A percentile compares a stretch with the other conserved stretches of the same genome.
Conservation (phyloP, 2,329 filamentous ascomycete species). For the Thyridium curvatum region DNA sequence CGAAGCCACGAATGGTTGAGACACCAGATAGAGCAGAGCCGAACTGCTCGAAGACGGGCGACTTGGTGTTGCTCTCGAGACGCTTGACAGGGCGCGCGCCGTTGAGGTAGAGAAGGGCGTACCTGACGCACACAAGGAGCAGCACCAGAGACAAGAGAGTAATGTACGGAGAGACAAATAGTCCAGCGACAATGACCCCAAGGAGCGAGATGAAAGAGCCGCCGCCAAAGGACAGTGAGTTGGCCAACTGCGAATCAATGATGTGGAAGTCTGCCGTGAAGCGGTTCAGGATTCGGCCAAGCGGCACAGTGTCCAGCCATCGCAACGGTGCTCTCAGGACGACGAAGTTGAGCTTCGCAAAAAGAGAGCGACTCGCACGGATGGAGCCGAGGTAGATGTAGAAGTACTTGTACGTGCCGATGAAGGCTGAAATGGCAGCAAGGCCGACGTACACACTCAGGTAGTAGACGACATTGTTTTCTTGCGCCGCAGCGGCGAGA, state of each 20-base stretch:
- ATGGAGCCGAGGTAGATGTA: constrained; percentile 61
- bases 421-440: constrained; percentile 46
- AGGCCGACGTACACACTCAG: constrained; percentile 61
- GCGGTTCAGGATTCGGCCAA: constrained; percentile 70
- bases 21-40: constrained; percentile 67
- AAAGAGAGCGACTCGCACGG: constrained; percentile 61
- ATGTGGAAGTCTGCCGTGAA: constrained; percentile 73
- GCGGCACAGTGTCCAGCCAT: constrained; percentile 74
- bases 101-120: constrained; percentile 58
- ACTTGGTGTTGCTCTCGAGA: constrained; percentile 70
- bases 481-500: constrained; percentile 18
- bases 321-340: constrained; percentile 68
- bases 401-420: constrained; percentile 58
- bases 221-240: constrained; percentile 54
- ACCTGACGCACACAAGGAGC: constrained; percentile 48
- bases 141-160: constrained; percentile 55
- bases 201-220: constrained; percentile 56
- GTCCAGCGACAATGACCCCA: constrained; percentile 59
- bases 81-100: constrained; percentile 71
- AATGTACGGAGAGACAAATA: constrained; percentile 63
- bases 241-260: constrained; percentile 61
- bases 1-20: constrained; percentile 69
- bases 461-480: constrained; percentile 50
- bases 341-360: constrained; percentile 58
- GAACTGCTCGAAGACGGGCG: constrained; percentile 76